These are phyloP conservation scores for Phytophthora niederhauseri DNA, from an alignment of 352 stramenopile genomes.

Conservation along the genomic window DNA sequence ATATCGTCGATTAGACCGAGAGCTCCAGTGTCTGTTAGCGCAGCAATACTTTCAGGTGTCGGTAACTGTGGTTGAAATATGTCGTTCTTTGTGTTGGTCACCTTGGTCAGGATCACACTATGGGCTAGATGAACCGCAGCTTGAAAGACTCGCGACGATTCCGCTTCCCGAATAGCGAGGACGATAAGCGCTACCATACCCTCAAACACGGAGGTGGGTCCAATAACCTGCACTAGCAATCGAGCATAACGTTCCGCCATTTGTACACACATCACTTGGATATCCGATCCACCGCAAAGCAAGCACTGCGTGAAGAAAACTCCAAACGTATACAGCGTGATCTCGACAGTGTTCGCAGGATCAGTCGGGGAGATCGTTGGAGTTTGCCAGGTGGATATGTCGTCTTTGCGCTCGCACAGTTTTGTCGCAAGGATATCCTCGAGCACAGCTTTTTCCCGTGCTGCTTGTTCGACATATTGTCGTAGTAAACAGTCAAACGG, in stretches of 20 bases:
- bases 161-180: slow-evolving; percentile 34
- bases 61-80: too few relatives aligned
- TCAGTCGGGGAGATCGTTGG: slow-evolving; percentile 27
- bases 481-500: slow-evolving; percentile 27
- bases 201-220: slow-evolving; percentile 42
- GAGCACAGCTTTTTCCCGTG: slow-evolving; percentile 26
- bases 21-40: background rate
- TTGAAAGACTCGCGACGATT: slow-evolving; percentile 41
- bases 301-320: slow-evolving; percentile 57
- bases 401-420: background rate
- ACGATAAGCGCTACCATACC: slow-evolving; percentile 45
- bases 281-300: slow-evolving; percentile 24
- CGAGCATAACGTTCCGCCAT: slow-evolving; percentile 42
- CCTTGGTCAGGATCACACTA: slow-evolving; percentile 43
- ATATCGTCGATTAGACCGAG: slow-evolving; percentile 28
- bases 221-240: slow-evolving; percentile 27
- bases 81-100: background rate
- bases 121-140: slow-evolving; percentile 44
- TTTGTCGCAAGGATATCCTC: slow-evolving; percentile 20
- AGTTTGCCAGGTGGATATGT: slow-evolving; percentile 24
- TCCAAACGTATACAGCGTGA: slow-evolving; percentile 56
- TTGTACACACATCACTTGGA: slow-evolving; percentile 32
- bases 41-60: background rate
- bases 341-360: slow-evolving; percentile 33
- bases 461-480: slow-evolving; percentile 29